A percentile compares a stretch with the other conserved stretches of the same genome.
phyloP scores from a whole-genome alignment of 1,284 basidiomycete species.

The Spongispora temasekensis region DNA sequence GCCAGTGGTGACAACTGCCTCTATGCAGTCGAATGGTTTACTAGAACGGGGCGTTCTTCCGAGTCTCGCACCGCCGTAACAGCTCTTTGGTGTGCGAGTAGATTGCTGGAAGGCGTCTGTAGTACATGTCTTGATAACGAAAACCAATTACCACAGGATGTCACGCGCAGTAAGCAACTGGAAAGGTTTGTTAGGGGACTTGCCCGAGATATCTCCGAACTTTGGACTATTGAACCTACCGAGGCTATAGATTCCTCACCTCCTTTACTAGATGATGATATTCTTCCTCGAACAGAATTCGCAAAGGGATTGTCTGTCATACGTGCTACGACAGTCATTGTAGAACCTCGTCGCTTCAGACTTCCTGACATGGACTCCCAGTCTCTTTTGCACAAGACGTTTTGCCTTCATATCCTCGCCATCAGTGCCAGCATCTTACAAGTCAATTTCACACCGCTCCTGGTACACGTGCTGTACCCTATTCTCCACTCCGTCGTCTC shows the following conservation, averaged over 20 bases:
- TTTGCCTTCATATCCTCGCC: conserved; percentile 74
- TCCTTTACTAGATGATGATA: conserved; percentile 28
- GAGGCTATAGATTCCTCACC: conserved; percentile 12
- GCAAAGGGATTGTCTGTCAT: conserved; percentile 45
- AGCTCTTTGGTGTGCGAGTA: conserved; percentile 82
- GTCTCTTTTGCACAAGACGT: conserved; percentile 54
- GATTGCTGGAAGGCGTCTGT: conserved; percentile 72
- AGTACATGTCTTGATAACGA: conserved; percentile 42
- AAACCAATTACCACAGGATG: conserved; percentile 33
- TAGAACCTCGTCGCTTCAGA: conserved; percentile 46
- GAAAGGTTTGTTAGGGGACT: conserved; percentile 68
- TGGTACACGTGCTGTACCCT: conserved; percentile 82
- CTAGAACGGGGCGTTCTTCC: conserved; percentile 54
- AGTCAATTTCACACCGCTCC: conserved; percentile 65
- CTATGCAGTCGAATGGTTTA: conserved; percentile 82
- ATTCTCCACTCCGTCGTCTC: conserved; percentile 83
- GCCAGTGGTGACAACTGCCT: conserved; percentile 72
- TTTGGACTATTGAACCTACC: conserved; percentile 58
- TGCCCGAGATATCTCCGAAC: conserved; percentile 61
- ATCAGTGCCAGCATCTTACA: conserved; percentile 69
- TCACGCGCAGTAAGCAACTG: conserved; percentile 45
- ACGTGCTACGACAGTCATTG: conserved; percentile 39
- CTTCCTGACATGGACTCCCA: conserved; percentile 37
- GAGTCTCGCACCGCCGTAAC: conserved; percentile 56
- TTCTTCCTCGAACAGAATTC: conserved; percentile 45